Base-by-base conservation (phyloP, 2,329 filamentous ascomycete genomes). In the Monilinia laxa region DNA sequence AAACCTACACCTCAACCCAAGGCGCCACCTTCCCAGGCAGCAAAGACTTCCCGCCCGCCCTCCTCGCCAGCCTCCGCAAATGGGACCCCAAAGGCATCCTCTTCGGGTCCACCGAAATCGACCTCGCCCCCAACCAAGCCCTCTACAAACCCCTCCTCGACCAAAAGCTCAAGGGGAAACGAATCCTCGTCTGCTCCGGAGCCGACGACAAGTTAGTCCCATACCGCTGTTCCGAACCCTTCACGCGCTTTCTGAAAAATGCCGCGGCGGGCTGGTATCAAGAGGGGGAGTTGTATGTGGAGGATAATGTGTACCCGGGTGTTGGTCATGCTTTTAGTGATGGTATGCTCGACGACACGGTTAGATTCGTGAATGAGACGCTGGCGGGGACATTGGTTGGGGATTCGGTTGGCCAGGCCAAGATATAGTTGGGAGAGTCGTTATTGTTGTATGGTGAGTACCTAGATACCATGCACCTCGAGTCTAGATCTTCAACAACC, bases 51-150 rank as follows among this genome's bases (percentile, higher is more conserved):
- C 93, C 94, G 0, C 76, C 78, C 0, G 83, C 86, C 0, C 83
- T 97, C 9, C 79, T 93, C 1, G 78, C 83, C 0, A 83, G 86
- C 0, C 85, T 92, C 40, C 79, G 83, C 28, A 84, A 83, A 64
- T 85, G 83, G 68, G 95, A 99, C 73, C 93, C 94, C 0, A 90
- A 89, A 25, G 89, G 85, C 1, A 80, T 95, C 9, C 78, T 97
- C 12, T 87, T 96, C 6, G 84, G 85, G 56, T 80, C 82, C 1
- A 73, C 73, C 0, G 67, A 77, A 5, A 74, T 84, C 57, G 67
- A 47, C 3, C 6, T 56, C 10, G 49, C 47, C 9, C 75, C 78
- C 0, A 68, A 76, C 1, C 78, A 81, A 54, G 76, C 78, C 10
- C 79, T 81, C 3, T 72, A 87, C 18, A 77, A 79, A 16, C 70